Percentiles rank a stretch among this genome's conserved stretches.
Evolutionary conservation across 2,329 filamentous ascomycete species (phyloP).

Genomic region (Xylaria arbuscula): DNA sequence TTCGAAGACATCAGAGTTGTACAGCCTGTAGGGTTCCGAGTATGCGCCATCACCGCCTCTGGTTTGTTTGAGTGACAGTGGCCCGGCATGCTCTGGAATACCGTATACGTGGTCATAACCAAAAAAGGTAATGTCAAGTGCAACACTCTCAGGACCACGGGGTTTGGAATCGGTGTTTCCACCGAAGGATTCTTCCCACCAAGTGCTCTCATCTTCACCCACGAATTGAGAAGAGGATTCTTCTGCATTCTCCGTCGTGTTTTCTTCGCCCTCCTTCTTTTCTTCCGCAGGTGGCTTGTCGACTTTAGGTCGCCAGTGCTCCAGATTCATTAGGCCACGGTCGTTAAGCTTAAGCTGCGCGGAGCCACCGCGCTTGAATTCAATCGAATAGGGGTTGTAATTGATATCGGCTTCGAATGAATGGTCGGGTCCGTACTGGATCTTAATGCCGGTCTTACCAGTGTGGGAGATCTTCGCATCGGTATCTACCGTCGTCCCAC

Average conservation of each 20-base stretch:
- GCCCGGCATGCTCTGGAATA: conserved; percentile 91
- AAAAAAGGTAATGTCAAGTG: conserved; percentile 89
- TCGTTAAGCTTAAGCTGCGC: conserved; percentile 91
- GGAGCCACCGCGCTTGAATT: conserved; percentile 85
- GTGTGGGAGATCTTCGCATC: conserved; percentile 75
- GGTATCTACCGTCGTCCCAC: conserved; percentile 78
- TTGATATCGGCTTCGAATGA: conserved; percentile 85
- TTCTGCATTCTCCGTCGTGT: conserved; percentile 57
- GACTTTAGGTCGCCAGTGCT: conserved; percentile 93
- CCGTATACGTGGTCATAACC: conserved; percentile 94
- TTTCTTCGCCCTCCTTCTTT: conserved; percentile 65
- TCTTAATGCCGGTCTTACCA: conserved; percentile 74
- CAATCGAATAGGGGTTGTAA: conserved; percentile 83
- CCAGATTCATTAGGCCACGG: conserved; percentile 88
- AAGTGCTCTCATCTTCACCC: conserved; percentile 83
- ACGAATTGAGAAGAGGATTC: conserved; percentile 49
- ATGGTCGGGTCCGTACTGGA: conserved; percentile 81
- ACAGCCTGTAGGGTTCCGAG: conserved; percentile 89
- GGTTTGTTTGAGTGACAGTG: conserved; percentile 89
- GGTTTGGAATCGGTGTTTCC: conserved; percentile 96
- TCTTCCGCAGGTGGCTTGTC: conserved; percentile 65
- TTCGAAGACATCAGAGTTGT: conserved; percentile 98
- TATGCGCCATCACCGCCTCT: conserved; percentile 88
- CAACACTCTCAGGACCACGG: conserved; percentile 92
- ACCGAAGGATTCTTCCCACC: conserved; percentile 98